Percentiles rank a stretch among this genome's conserved stretches.
Conservation (phyloP, 2,329 filamentous ascomycete genomes). For the Claviceps maximensis region DNA sequence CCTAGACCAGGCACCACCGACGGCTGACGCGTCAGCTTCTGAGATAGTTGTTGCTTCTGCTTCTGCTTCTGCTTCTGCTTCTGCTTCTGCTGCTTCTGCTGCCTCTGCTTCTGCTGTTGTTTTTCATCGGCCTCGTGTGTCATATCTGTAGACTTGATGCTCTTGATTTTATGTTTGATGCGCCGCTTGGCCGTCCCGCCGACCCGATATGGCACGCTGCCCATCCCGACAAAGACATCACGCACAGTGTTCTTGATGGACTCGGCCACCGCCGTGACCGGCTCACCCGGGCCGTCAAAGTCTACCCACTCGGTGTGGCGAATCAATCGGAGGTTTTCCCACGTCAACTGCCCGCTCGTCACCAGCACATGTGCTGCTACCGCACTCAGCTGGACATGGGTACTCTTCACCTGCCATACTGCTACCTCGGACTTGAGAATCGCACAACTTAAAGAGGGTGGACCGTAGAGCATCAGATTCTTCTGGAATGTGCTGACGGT, state of each 20-base stretch:
- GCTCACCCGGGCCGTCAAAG: constrained; percentile 63
- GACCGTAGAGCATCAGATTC: constrained; percentile 38
- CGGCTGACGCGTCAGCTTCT: not conserved
- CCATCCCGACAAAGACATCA: constrained; percentile 48
- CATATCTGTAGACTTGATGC: constrained; percentile 30
- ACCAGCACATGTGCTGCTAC: constrained; percentile 54
- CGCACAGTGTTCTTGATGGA: constrained; percentile 46
- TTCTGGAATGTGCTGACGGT: constrained; percentile 55
- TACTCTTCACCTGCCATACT: constrained; percentile 51
- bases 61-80: not conserved
- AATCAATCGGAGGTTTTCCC: constrained; percentile 49
- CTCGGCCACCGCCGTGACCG: constrained; percentile 51
- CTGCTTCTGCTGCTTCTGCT: not conserved
- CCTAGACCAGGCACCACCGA: constrained; percentile 6
- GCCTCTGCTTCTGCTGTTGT: not conserved
- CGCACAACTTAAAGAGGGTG: constrained; percentile 49
- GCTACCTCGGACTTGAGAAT: constrained; percentile 50
- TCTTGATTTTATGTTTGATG: constrained; percentile 26
- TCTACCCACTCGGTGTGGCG: constrained; percentile 64
- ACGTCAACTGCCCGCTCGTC: constrained; percentile 45
- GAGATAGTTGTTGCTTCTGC: not conserved
- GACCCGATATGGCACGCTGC: constrained; percentile 48
- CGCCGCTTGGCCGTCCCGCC: constrained; percentile 43
- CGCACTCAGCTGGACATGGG: constrained; percentile 45
- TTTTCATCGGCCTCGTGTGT: constrained; percentile 1